A percentile compares a stretch with the other conserved stretches of the same genome.
Evolutionary conservation across 306 rosid genomes (phyloP).

Genomic region (Datisca glomerata): DNA sequence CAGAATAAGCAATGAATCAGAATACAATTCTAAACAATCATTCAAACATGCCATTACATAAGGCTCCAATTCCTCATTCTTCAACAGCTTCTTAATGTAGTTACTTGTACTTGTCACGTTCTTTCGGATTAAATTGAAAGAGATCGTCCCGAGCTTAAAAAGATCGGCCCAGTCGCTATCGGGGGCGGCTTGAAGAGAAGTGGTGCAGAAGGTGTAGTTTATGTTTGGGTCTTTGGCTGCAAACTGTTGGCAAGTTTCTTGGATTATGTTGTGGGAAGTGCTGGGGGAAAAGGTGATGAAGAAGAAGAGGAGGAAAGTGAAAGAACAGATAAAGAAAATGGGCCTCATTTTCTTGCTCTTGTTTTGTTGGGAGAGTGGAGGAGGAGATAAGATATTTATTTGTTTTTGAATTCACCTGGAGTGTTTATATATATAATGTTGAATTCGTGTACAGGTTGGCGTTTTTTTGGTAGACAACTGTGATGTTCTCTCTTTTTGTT

Average conservation of each 20-base stretch:
- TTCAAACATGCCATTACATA: conserved; percentile 22
- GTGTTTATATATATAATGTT: too few species aligned
- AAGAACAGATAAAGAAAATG: background rate
- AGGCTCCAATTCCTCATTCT: conserved; percentile 16
- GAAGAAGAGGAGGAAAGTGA: background rate
- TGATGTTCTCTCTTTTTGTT: too few species aligned
- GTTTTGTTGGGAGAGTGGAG: background rate
- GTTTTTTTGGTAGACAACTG: too few species aligned
- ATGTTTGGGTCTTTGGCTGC: conserved; percentile 2
- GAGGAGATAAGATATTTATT: background rate
- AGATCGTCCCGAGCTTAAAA: conserved; percentile 31
- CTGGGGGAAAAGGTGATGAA: background rate
- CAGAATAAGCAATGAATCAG: conserved; percentile 21
- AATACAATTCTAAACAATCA: conserved; percentile 55
- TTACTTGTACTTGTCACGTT: conserved; percentile 30
- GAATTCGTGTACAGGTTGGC: too few species aligned
- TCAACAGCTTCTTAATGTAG: conserved; percentile 29
- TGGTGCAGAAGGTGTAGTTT: conserved; percentile 12
- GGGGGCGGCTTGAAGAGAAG: conserved; percentile 18
- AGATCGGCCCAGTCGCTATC: conserved; percentile 20
- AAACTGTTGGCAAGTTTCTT: conserved; percentile 9
- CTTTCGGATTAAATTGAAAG: conserved; percentile 26
- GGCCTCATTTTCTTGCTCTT: background rate
- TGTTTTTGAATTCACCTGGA: too few species aligned
- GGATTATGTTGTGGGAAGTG: background rate